Evolutionary conservation across 371 early-diverging fungal species (phyloP), one percentile per base, ranked within the genome.

Genomic region (Chytridium lagenaria): DNA sequence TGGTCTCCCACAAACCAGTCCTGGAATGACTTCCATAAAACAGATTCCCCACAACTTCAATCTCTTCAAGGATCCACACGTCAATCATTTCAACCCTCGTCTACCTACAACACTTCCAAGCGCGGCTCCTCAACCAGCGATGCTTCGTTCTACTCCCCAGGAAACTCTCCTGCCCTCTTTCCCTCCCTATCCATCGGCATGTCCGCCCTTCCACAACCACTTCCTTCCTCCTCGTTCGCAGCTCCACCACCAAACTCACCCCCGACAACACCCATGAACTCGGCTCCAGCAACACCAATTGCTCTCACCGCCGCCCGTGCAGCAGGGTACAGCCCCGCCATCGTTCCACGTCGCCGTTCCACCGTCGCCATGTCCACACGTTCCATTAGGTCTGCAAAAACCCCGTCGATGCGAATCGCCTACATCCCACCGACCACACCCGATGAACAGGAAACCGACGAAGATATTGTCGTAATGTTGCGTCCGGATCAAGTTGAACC

Each of bases 71-170:
- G n/a, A 44, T 44, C 12, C 12, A 44, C 44, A 44, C 7, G 44
- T 7, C 7, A 19, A 44, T 7, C 7, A 44, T 12, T 7, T 44
- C 44, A 44, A 19, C 44, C 61, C 61, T 33, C 12, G 34, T 12
- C 61, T 61, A 2, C 36, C 16, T 55, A 10, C 55, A 55, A n/a
- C n/a, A n/a, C n/a, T 30, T 37, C 61, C 61, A 28, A 34, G 15
- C 61, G 34, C 36, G 26, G n/a, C 55, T 52, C 55, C 26, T 52
- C 55, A 52, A 52, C 55, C n/a, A n/a, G n/a, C n/a, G n/a, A n/a
- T n/a, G n/a, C n/a, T n/a, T 26, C 26, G 16, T 12, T 23, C 55
- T 15, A 22, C 55, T 22, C 55, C 26, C 55, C 55, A 52, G 55
- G 55, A n/a, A 12, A 5, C 26, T 52, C 55, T 5, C 55, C 55